Evolutionary conservation across 768 basidiomycete genomes (phyloP).

Genomic region (Lentinus tigrinus): DNA sequence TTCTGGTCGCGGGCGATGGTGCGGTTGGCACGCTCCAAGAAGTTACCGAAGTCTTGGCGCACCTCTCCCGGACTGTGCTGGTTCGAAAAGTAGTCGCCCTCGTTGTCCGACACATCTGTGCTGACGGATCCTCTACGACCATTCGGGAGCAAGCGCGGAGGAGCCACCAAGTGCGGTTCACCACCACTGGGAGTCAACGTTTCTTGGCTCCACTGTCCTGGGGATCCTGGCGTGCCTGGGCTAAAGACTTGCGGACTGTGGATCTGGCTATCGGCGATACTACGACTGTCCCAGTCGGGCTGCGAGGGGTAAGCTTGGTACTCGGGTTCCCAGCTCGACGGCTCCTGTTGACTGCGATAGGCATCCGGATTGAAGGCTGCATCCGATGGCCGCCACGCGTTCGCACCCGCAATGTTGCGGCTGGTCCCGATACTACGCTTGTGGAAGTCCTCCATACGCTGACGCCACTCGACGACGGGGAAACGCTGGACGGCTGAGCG

Average conservation of each 20-base stretch:
- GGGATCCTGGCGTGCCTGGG: constrained; percentile 47
- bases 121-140: constrained; percentile 33
- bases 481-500: constrained; percentile 94
- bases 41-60: constrained; percentile 60
- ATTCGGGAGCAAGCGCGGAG: constrained; percentile 31
- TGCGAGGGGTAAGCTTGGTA: constrained; percentile 62
- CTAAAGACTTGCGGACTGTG: constrained; percentile 21
- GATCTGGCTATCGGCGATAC: constrained; percentile 44
- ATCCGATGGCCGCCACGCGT: constrained; percentile 79
- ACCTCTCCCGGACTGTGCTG: constrained; percentile 29
- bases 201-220: constrained; percentile 64
- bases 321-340: constrained; percentile 80
- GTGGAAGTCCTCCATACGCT: constrained; percentile 94
- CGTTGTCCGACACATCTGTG: constrained; percentile 54
- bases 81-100: constrained; percentile 56
- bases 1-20: constrained; percentile 80
- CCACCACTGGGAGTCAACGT: constrained; percentile 47
- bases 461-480: constrained; percentile 98
- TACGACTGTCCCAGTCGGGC: constrained; percentile 76
- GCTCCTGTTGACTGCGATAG: constrained; percentile 53
- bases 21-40: constrained; percentile 82
- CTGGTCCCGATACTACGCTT: constrained; percentile 75
- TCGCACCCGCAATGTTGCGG: constrained; percentile 61
- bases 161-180: constrained; percentile 39
- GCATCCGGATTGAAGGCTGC: constrained; percentile 35